These are phyloP conservation scores for Amauroascus verrucosus DNA, from an alignment of 2,329 filamentous ascomycete genomes.

Conservation along the genomic window DNA sequence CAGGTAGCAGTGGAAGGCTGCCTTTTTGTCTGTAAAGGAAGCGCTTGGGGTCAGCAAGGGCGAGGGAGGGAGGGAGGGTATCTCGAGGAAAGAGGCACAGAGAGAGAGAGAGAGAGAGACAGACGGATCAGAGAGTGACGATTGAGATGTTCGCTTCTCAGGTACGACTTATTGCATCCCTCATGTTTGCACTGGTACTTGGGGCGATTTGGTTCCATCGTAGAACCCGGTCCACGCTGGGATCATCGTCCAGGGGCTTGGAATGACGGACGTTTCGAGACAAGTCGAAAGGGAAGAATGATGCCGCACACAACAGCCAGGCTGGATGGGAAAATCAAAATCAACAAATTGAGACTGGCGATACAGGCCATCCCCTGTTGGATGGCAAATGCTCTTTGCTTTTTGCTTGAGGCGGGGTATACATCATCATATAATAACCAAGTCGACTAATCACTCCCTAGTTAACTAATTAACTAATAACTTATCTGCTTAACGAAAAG, in stretches of 20 bases:
- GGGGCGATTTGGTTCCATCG: conserved; percentile 13
- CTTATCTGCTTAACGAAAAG: no score
- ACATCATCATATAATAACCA: neutral
- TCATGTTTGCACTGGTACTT: conserved; percentile 17
- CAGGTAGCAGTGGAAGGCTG: conserved; percentile 18
- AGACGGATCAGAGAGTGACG: conserved; percentile 19
- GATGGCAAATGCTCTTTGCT: conserved; percentile 7
- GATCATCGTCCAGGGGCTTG: conserved; percentile 9
- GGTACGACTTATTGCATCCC: conserved; percentile 19
- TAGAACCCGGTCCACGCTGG: conserved; percentile 10
- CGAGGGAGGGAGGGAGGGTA: neutral
- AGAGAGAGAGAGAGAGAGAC: conserved; percentile 2
- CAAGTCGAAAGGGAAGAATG: neutral
- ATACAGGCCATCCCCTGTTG: neutral
- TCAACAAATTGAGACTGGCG: neutral
- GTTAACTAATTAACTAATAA: no score
- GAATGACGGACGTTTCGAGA: neutral
- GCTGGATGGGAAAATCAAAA: neutral
- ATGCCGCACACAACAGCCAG: neutral
- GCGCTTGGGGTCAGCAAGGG: neutral
- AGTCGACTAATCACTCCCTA: neutral
- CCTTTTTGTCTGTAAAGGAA: conserved; percentile 16
- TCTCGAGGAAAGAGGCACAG: neutral
- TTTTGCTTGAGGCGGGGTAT: conserved; percentile 7
- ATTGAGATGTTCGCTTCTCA: conserved; percentile 19